Evolutionary conservation across 2,329 filamentous ascomycete genomes (phyloP).

Genomic region (Penicillium sp.): DNA sequence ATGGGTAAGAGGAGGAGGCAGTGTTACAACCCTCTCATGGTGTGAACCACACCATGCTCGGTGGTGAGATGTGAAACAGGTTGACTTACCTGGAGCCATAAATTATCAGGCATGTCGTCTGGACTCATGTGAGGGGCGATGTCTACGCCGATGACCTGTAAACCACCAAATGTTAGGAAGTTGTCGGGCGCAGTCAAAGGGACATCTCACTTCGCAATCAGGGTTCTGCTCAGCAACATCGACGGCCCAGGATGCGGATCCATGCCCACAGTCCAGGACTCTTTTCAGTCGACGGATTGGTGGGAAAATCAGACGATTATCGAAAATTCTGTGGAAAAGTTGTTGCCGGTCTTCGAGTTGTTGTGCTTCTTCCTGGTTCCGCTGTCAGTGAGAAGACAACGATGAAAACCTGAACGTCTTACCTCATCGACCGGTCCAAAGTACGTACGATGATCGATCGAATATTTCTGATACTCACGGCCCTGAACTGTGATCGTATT

Average conservation of each 20-base stretch:
- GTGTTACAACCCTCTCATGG: background rate
- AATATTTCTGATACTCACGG: slow-evolving; percentile 65
- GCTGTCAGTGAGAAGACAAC: slow-evolving; percentile 15
- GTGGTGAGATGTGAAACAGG: slow-evolving; percentile 1
- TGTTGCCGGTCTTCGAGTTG: slow-evolving; percentile 63
- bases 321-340: slow-evolving; percentile 63
- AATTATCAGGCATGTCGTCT: slow-evolving; percentile 62
- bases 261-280: slow-evolving; percentile 71
- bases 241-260: slow-evolving; percentile 67
- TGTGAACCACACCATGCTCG: background rate
- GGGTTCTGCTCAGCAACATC: slow-evolving; percentile 66
- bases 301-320: slow-evolving; percentile 68
- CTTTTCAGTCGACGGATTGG: slow-evolving; percentile 56
- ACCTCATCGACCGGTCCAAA: slow-evolving; percentile 72
- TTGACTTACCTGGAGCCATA: slow-evolving; percentile 61
- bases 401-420: slow-evolving; percentile 24
- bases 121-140: slow-evolving; percentile 68
- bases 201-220: slow-evolving; percentile 57
- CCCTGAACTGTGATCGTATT: slow-evolving; percentile 61
- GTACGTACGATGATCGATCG: slow-evolving; percentile 63
- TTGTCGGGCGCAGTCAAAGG: background rate
- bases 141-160: slow-evolving; percentile 68
- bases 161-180: slow-evolving; percentile 18
- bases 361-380: slow-evolving; percentile 62
- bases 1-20: background rate